A percentile compares a stretch with the other conserved stretches of the same genome.
Evolutionary conservation across 208 protist species (phyloP).

Genomic region (Spongospora subterranea): DNA sequence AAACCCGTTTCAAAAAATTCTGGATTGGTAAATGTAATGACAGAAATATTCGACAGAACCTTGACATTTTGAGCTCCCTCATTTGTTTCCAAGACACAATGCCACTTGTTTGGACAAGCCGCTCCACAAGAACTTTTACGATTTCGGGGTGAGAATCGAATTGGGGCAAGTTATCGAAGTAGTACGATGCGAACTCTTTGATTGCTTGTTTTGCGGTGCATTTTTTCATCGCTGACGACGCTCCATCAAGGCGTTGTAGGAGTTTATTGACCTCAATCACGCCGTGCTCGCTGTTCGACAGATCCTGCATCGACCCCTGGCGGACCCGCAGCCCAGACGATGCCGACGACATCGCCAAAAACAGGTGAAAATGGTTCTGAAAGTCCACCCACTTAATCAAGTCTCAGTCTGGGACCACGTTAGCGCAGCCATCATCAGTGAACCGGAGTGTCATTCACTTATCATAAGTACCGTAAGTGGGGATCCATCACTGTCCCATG

Average conservation of each 20-base stretch:
- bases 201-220: neutral
- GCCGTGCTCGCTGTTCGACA: neutral
- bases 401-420: too few species aligned
- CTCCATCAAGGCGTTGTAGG: neutral
- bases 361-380: too few species aligned
- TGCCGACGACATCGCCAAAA: too few species aligned
- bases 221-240: conserved; percentile 25
- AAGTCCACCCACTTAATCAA: too few species aligned
- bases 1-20: neutral
- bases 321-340: neutral
- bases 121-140: neutral
- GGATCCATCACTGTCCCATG: too few species aligned
- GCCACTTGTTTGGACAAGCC: neutral
- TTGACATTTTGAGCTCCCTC: conserved; percentile 27
- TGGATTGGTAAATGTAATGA: neutral
- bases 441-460: too few species aligned
- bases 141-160: neutral
- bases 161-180: conserved; percentile 28
- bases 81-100: conserved; percentile 41
- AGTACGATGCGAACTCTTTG: conserved; percentile 11
- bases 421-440: too few species aligned
- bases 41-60: conserved; percentile 14
- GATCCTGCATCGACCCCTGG: neutral
- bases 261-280: neutral
- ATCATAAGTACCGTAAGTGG: too few species aligned